Evolutionary conservation across 2,329 filamentous ascomycete genomes (phyloP), one percentile per base, ranked within the genome.

Genomic region (Onygenales sp.): DNA sequence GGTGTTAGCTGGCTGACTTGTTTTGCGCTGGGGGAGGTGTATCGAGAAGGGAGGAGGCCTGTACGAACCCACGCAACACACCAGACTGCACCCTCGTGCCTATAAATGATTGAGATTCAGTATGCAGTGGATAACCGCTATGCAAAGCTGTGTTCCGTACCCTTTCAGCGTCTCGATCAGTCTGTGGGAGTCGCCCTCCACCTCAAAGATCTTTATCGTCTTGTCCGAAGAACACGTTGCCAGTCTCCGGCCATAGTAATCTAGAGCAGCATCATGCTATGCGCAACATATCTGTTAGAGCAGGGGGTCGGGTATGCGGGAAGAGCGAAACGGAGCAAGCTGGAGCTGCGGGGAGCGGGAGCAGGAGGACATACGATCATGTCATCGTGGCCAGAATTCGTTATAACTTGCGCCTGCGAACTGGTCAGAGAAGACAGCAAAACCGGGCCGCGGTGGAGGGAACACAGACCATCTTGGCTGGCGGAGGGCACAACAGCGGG

Each of bases 181-280:
- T 59, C 88, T 83, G 73, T 98, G 92, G 61, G 86, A 82, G 64
- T 97, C 91, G 65, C 90, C 89, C 66, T 97, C 92, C 53, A 98
- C 86, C 74, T 98, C 93, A 69, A 96, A 98, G 68, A 98, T 97
- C 78, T 97, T 97, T 78, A 98, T 95, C 47, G 92, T 97, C 70
- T 93, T 91, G 75, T 98, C 93, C 61, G 92, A 96, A 38, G 91
- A 96, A 74, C 93, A 97, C 61, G 93, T 98, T 58, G 93, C 93
- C 63, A 98, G 83, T 67, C 92, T 87, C 62, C 93, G 85, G 67
- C 93, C 93, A 73, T 97, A 98, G 78, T 97, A 98, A 72, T 98
- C 93, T 68, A 98, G 85, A 60, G 95, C 92, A 60, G 93, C 93
- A 81, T 98, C 93, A 73, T 98, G 93, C 92, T 89, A 64, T 36